These are phyloP conservation scores for Stephanocyclus meneghinianus DNA, from an alignment of 352 stramenopile genomes.

Conservation along the genomic window DNA sequence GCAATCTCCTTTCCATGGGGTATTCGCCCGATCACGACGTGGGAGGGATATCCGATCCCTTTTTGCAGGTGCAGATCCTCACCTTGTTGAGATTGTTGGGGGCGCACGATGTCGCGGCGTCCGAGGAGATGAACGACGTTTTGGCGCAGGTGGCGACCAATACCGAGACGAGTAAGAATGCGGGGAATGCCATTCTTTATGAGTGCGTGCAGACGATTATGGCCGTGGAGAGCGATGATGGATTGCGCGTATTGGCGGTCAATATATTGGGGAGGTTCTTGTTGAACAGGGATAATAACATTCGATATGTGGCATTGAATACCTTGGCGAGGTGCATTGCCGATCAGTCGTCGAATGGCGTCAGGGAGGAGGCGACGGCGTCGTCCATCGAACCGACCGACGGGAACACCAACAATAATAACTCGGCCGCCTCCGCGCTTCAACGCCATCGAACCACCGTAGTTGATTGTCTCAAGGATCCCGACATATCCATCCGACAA, in stretches of 20 bases:
- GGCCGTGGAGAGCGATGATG: slow-evolving; percentile 95
- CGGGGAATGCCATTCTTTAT: slow-evolving; percentile 98
- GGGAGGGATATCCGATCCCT: slow-evolving; percentile 96
- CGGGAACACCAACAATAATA: slow-evolving; percentile 29
- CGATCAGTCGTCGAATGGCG: slow-evolving; percentile 37
- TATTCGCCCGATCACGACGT: slow-evolving; percentile 99
- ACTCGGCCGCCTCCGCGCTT: slow-evolving; percentile 87
- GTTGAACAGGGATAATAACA: slow-evolving; percentile 99
- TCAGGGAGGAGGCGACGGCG: slow-evolving; percentile 7
- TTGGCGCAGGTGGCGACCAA: slow-evolving; percentile 99
- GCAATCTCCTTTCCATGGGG: slow-evolving; percentile 95
- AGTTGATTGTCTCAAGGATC: slow-evolving; percentile 90
- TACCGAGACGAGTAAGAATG: slow-evolving; percentile 98
- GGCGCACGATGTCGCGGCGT: slow-evolving; percentile 91
- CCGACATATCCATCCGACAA: slow-evolving; percentile 97
- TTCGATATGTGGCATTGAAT: slow-evolving; percentile 99
- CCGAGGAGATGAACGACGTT: slow-evolving; percentile 94
- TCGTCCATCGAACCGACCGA: background rate
- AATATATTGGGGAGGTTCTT: slow-evolving; percentile 99
- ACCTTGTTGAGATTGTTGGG: slow-evolving; percentile 91
- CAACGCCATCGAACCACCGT: slow-evolving; percentile 96
- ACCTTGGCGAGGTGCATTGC: slow-evolving; percentile 85
- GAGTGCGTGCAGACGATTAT: slow-evolving; percentile 99
- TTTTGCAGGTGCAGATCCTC: slow-evolving; percentile 92
- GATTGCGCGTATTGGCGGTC: slow-evolving; percentile 94